A percentile compares a stretch with the other conserved stretches of the same genome.
These are phyloP conservation scores for Glutinoglossum americanum DNA, from an alignment of 495 filamentous ascomycete species.

Conservation along the genomic window DNA sequence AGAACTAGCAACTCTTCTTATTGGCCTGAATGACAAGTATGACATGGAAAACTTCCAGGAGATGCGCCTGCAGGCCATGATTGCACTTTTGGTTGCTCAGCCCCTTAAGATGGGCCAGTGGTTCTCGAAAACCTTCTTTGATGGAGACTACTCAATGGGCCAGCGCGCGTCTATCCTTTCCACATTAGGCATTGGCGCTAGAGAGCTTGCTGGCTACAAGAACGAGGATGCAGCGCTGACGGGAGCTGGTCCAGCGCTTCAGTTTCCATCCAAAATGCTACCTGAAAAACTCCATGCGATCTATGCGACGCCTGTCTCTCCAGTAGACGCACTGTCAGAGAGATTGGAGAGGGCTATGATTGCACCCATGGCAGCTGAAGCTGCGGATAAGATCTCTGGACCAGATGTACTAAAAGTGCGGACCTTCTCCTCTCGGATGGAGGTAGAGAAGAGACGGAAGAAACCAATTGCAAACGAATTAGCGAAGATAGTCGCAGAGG, in stretches of 20 bases:
- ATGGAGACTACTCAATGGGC: conserved; percentile 69
- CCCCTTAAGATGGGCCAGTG: conserved; percentile 60
- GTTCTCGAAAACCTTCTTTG: conserved; percentile 71
- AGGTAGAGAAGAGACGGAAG: conserved; percentile 40
- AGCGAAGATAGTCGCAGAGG: conserved; percentile 44
- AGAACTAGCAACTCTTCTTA: conserved; percentile 52
- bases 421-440: conserved; percentile 52
- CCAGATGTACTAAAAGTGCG: conserved; percentile 70
- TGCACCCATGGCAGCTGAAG: conserved; percentile 52
- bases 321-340: conserved; percentile 36
- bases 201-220: conserved; percentile 68
- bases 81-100: conserved; percentile 56
- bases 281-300: conserved; percentile 33
- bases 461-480: conserved; percentile 54
- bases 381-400: conserved; percentile 47
- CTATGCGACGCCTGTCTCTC: conserved; percentile 27
- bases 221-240: conserved; percentile 31
- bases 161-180: conserved; percentile 67
- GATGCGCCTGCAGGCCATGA: conserved; percentile 59
- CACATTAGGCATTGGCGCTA: conserved; percentile 59
- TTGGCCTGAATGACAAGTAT: conserved; percentile 64
- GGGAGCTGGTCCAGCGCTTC: conserved; percentile 17
- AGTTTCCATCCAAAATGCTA: conserved; percentile 57
- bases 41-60: conserved; percentile 56
- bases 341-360: conserved; percentile 48